phyloP scores from a whole-genome alignment of 139 green algal species.

The Spirogloea muscicola region DNA sequence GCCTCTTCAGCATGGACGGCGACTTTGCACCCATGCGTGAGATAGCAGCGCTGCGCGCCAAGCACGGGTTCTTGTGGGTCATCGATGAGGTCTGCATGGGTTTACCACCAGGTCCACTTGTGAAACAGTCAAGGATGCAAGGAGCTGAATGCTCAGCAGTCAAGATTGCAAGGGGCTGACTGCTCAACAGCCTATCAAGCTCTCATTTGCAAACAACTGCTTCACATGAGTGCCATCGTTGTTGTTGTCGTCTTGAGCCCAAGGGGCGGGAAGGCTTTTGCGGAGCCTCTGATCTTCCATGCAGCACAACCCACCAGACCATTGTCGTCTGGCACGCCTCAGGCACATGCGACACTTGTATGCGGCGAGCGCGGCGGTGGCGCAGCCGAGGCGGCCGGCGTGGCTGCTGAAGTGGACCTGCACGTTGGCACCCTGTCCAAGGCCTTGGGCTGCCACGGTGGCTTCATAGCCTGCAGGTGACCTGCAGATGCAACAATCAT shows the following conservation, averaged over 20 bases:
- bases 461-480: slow-evolving; percentile 74
- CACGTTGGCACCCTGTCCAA: slow-evolving; percentile 93
- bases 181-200: no score
- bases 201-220: no score
- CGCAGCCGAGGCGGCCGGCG: slow-evolving; percentile 56
- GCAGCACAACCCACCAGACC: no score
- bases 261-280: background rate
- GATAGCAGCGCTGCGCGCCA: slow-evolving; percentile 60
- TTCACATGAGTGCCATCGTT: no score
- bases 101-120: no score
- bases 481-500: background rate
- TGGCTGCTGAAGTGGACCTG: slow-evolving; percentile 71
- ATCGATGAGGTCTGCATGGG: slow-evolving; percentile 46
- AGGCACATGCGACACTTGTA: slow-evolving; percentile 94
- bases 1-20: slow-evolving; percentile 45
- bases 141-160: no score
- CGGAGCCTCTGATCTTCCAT: slow-evolving; percentile 43
- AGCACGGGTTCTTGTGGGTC: slow-evolving; percentile 71
- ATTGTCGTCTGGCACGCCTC: no score
- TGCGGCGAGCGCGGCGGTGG: slow-evolving; percentile 70
- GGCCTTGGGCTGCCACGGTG: slow-evolving; percentile 76
- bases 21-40: slow-evolving; percentile 50
- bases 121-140: no score
- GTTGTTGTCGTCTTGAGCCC: no score
- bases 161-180: no score